Conservation (phyloP, 768 basidiomycete genomes). For the Saitozyma podzolica region DNA sequence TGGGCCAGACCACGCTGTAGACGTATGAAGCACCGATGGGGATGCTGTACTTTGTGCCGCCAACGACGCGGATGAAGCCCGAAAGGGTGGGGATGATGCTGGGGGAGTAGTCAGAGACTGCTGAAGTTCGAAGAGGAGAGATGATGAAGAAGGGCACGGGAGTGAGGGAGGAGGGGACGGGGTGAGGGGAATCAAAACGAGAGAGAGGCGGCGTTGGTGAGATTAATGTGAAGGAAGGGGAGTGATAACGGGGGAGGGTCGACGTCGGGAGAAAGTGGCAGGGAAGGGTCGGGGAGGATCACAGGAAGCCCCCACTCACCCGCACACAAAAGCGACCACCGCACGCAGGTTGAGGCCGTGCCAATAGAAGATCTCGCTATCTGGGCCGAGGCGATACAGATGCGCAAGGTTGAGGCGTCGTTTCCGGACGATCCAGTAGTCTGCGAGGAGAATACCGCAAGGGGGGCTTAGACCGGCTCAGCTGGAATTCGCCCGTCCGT, state of each 20-base stretch:
- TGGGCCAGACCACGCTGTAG: not conserved
- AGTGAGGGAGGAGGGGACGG: too few species aligned
- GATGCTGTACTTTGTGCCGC: constrained; percentile 14
- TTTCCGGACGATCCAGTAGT: constrained; percentile 22
- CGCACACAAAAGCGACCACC: constrained; percentile 14
- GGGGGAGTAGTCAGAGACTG: too few species aligned
- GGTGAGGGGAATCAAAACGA: too few species aligned
- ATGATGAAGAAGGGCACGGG: too few species aligned
- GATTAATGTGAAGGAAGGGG: too few species aligned
- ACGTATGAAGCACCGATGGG: constrained; percentile 1
- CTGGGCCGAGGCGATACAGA: constrained; percentile 17
- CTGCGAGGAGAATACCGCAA: constrained; percentile 22
- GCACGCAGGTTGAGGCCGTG: constrained; percentile 17
- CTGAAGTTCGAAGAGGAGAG: too few species aligned
- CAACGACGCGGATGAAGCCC: constrained; percentile 19
- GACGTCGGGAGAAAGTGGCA: too few species aligned
- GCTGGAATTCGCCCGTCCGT: too few species aligned
- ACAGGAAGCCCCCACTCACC: too few species aligned
- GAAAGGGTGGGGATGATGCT: constrained; percentile 21
- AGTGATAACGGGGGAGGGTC: too few species aligned
- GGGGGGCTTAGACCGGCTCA: not conserved
- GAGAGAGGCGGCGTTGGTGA: too few species aligned
- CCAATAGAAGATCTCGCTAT: constrained; percentile 6
- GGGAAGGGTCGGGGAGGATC: too few species aligned
- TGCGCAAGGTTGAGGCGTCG: constrained; percentile 11